Evolutionary conservation across 495 filamentous ascomycete genomes (phyloP).

Genomic region (Polyplosphaeria fusca): DNA sequence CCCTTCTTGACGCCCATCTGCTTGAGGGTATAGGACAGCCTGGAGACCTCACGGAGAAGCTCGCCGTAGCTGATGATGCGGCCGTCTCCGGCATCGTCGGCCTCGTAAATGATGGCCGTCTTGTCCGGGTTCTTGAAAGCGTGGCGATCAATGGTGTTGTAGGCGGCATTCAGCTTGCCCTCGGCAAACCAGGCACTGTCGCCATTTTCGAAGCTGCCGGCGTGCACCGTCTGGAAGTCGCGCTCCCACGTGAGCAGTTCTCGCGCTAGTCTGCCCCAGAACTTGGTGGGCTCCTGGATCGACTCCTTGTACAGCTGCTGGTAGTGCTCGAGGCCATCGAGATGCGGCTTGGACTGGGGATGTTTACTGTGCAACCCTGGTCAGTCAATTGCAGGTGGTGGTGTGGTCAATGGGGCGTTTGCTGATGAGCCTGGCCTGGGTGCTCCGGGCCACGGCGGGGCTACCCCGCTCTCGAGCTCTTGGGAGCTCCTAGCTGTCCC

Average conservation of each 20-base stretch:
- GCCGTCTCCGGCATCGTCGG: constrained; percentile 84
- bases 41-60: constrained; percentile 88
- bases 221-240: constrained; percentile 88
- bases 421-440: not conserved
- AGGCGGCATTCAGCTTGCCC: constrained; percentile 89
- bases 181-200: constrained; percentile 95
- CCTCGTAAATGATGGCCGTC: constrained; percentile 97
- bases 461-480: constrained; percentile 27
- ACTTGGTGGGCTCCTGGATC: constrained; percentile 82
- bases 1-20: constrained; percentile 96
- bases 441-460: constrained; percentile 16
- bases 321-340: constrained; percentile 78
- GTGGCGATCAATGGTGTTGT: constrained; percentile 96
- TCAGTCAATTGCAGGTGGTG: not conserved
- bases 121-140: constrained; percentile 87
- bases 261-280: constrained; percentile 83
- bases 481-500: constrained; percentile 2
- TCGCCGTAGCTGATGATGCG: constrained; percentile 90
- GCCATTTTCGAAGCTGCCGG: constrained; percentile 72
- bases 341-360: constrained; percentile 60
- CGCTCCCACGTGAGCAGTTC: constrained; percentile 87
- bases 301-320: constrained; percentile 93
- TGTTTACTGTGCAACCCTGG: constrained; percentile 54
- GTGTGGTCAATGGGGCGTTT: not conserved
- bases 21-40: constrained; percentile 79